These are phyloP conservation scores for Eutrema heterophyllum DNA, from an alignment of 345 rosid species.

Conservation along the genomic window DNA sequence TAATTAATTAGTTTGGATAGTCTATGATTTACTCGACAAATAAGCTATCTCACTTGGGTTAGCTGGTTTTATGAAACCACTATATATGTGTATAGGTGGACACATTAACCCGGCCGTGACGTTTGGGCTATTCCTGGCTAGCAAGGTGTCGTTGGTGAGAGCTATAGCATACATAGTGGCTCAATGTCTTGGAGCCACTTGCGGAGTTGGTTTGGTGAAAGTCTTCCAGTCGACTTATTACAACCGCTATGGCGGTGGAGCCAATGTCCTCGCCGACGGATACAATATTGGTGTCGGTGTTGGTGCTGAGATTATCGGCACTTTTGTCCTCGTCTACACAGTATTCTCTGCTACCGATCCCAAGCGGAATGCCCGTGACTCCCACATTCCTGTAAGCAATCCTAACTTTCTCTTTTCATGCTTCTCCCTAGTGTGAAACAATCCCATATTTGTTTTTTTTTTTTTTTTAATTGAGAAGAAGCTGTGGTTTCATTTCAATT, in stretches of 20 bases:
- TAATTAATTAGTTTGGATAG: not conserved
- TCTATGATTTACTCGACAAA: not conserved
- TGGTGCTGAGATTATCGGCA: constrained; percentile 85
- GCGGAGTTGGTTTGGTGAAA: constrained; percentile 79
- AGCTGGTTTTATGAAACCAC: not conserved
- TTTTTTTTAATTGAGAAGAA: not conserved
- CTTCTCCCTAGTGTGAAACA: not conserved
- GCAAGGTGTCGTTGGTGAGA: constrained; percentile 66
- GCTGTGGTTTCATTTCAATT: not conserved
- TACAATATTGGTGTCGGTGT: constrained; percentile 57
- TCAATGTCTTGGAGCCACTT: constrained; percentile 75
- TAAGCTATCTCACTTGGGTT: not conserved
- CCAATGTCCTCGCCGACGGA: constrained; percentile 50
- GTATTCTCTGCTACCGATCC: constrained; percentile 94
- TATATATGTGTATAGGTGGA: constrained; percentile 41
- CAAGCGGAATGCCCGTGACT: constrained; percentile 79
- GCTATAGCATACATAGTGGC: constrained; percentile 68
- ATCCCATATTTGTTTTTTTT: not conserved
- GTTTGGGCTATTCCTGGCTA: constrained; percentile 65
- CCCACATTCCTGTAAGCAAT: constrained; percentile 76
- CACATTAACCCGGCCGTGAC: constrained; percentile 93
- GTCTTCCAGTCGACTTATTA: constrained; percentile 52
- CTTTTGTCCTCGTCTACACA: constrained; percentile 79
- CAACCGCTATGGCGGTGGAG: constrained; percentile 57
- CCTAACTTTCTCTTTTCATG: not conserved